phyloP scores from a whole-genome alignment of 2,329 filamentous ascomycete genomes.

The Hymenoscyphus occultus region DNA sequence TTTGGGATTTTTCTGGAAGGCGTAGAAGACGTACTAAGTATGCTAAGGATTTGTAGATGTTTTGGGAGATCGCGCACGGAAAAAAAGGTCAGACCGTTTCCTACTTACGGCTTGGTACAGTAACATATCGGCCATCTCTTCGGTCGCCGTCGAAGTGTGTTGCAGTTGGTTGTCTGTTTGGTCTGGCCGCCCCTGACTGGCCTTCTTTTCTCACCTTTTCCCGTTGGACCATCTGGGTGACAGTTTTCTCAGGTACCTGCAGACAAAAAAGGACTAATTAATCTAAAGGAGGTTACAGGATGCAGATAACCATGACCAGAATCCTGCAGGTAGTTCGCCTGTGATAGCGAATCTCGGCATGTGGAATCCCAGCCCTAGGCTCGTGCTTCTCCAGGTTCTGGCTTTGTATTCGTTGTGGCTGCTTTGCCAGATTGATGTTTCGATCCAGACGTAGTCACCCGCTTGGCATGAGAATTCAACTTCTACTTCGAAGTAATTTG shows the following conservation, averaged over 20 bases:
- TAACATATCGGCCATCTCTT: conserved; percentile 1
- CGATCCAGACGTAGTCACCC: neutral
- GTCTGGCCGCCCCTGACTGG: neutral
- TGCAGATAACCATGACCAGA: conserved; percentile 1
- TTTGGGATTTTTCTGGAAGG: neutral
- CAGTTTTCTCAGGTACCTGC: neutral
- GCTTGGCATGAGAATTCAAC: too few relatives aligned
- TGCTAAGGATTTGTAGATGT: neutral
- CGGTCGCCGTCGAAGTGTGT: neutral
- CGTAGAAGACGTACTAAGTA: neutral
- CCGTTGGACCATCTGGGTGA: neutral
- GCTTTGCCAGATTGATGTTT: neutral
- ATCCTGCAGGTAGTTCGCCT: neutral
- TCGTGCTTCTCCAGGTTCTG: conserved; percentile 1
- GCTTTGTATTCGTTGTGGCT: conserved; percentile 3
- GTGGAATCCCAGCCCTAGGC: neutral
- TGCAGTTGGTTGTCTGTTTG: neutral
- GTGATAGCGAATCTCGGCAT: neutral
- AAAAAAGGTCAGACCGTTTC: neutral
- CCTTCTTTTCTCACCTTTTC: neutral
- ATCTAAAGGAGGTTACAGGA: neutral
- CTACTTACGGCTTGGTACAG: neutral
- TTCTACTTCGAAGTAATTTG: neutral
- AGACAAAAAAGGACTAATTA: neutral
- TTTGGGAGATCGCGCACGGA: neutral